Evolutionary conservation across 116 monocot species (phyloP), one percentile per base, ranked within the genome.

Genomic region (Thalassia testudinum): DNA sequence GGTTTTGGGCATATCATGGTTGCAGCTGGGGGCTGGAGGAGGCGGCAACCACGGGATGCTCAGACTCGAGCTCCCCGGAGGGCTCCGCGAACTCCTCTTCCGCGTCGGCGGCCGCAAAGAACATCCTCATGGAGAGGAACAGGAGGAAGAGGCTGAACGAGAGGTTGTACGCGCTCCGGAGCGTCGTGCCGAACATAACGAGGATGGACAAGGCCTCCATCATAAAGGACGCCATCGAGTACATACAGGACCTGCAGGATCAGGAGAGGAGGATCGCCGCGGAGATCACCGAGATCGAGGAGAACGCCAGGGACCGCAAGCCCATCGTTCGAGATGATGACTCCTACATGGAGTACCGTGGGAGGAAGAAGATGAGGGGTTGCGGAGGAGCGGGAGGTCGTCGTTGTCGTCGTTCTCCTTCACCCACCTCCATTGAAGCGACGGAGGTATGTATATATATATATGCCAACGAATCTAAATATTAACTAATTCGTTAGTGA

Each of bases 131-230:
- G 61, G 92, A 86, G 66, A 67, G 83, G 53, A 78, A 80, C 37
- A 63, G 92, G 16, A 71, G 92, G 47, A 66, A 54, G 57, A 83
- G 68, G 68, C 62, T 92, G 34, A 92, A 92, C 43, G 78, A 87
- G 13, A 74, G 52, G 71, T 80, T 92, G 47, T 92, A 87, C 70
- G 50, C 65, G 5, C 79, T 92, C 13, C 72, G 92, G n/a, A 87
- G 87, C 26, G 77, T 83, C 12, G 92, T 92, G 24, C 92, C 92
- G 1, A 83, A 78, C 48, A 83, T 92, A 42, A 78, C 83, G 10
- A 92, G 83, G 88, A 76, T 91, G 91, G 82, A 85, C 62, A 91
- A 85, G 69, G 76, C 78, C 0, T 91, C 91, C 26, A 86, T 82
- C 51, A 59, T 91, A 30, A 80, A 79, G 58, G 92, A 92, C 51